A percentile compares a stretch with the other conserved stretches of the same genome.
phyloP scores from a whole-genome alignment of 75 land plant species.

The Cryptomeria japonica region DNA sequence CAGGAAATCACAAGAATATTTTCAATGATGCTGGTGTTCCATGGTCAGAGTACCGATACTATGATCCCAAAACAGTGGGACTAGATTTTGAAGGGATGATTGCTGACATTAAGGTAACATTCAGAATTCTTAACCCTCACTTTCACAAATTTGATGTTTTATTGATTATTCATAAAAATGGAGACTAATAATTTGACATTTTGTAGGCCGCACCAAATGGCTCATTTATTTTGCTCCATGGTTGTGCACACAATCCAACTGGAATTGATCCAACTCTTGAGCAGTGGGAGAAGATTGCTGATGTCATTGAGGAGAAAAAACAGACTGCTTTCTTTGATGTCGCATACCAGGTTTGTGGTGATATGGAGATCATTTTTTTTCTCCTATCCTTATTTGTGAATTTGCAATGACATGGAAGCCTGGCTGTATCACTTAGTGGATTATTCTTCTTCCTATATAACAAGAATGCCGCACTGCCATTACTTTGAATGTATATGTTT shows the following conservation, averaged over 20 bases:
- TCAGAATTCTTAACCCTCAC: background rate
- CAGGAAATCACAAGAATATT: constrained; percentile 98
- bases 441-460: background rate
- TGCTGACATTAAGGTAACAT: constrained; percentile 82
- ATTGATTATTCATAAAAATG: background rate
- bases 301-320: constrained; percentile 83
- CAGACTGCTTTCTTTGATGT: constrained; percentile 85
- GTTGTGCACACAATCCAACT: constrained; percentile 99
- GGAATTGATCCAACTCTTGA: constrained; percentile 98
- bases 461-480: background rate
- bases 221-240: constrained; percentile 88
- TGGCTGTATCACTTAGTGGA: background rate
- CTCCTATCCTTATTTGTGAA: background rate
- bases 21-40: constrained; percentile 97
- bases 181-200: background rate
- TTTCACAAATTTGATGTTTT: constrained; percentile 10
- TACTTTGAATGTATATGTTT: background rate
- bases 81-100: constrained; percentile 98
- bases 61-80: constrained; percentile 94
- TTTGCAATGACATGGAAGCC: background rate
- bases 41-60: constrained; percentile 97
- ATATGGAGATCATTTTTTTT: background rate
- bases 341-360: constrained; percentile 67
- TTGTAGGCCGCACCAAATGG: constrained; percentile 92
- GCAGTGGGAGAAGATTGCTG: constrained; percentile 95